A percentile compares a stretch with the other conserved stretches of the same genome.
Evolutionary conservation across 139 green algal genomes (phyloP).

Genomic region (Desmodesmus armatus): DNA sequence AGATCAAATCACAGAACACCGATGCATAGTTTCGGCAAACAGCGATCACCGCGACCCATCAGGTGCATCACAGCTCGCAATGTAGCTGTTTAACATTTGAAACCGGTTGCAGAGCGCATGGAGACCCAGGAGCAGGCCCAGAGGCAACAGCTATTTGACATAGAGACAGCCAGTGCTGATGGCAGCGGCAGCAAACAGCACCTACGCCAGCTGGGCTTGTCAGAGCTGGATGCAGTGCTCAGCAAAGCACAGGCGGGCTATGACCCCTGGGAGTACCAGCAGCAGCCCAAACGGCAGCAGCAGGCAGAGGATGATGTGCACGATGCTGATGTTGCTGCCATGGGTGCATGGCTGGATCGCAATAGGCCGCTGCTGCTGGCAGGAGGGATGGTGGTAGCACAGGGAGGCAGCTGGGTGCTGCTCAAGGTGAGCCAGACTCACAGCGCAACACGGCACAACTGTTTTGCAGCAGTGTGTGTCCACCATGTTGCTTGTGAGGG

Average conservation of each 20-base stretch:
- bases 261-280: neutral
- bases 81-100: too few species aligned
- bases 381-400: neutral
- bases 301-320: neutral
- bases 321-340: constrained; percentile 10
- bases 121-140: neutral
- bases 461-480: neutral
- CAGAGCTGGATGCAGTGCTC: neutral
- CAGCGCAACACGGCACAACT: neutral
- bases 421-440: neutral
- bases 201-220: neutral
- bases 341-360: neutral
- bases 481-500: too few species aligned
- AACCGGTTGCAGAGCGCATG: too few species aligned
- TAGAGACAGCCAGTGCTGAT: neutral
- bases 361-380: neutral
- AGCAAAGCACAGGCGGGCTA: neutral
- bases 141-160: neutral
- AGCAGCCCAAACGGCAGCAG: neutral
- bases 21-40: too few species aligned
- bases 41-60: too few species aligned
- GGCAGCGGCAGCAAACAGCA: neutral
- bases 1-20: too few species aligned
- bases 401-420: neutral
- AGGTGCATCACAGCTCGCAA: too few species aligned